Evolutionary conservation across 345 rosid genomes (phyloP).

Genomic region (Acer saccharum): DNA sequence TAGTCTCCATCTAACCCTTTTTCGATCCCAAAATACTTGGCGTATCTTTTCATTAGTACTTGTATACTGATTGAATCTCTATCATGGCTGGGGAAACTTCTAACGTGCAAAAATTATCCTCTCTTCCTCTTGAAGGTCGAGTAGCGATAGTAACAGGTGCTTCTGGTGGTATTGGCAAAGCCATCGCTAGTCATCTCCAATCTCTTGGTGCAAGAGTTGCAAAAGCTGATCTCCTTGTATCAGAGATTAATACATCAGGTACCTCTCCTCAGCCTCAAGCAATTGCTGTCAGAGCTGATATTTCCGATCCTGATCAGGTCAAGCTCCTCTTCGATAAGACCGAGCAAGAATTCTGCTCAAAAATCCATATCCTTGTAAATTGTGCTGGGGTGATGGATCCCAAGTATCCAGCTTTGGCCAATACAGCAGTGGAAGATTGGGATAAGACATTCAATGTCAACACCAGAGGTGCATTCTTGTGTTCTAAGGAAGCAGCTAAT

Average conservation of each 20-base stretch:
- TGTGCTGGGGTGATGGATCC: slow-evolving; percentile 59
- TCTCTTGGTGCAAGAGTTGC: slow-evolving; percentile 63
- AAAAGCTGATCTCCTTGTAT: slow-evolving; percentile 49
- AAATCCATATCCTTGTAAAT: slow-evolving; percentile 53
- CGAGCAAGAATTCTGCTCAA: slow-evolving; percentile 51
- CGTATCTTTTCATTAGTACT: background rate
- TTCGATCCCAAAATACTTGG: background rate
- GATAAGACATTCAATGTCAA: slow-evolving; percentile 57
- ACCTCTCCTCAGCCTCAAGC: slow-evolving; percentile 33
- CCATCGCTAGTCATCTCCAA: slow-evolving; percentile 56
- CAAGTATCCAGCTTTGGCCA: slow-evolving; percentile 50
- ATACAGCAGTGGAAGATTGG: slow-evolving; percentile 60
- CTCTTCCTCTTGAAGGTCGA: slow-evolving; percentile 49
- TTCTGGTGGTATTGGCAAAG: slow-evolving; percentile 69
- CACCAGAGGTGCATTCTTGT: slow-evolving; percentile 56
- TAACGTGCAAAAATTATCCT: slow-evolving; percentile 18
- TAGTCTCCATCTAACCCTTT: background rate
- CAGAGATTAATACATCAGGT: slow-evolving; percentile 44
- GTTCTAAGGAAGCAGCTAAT: slow-evolving; percentile 44
- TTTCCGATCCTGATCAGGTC: slow-evolving; percentile 66
- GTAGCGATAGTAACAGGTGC: slow-evolving; percentile 75
- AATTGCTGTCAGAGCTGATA: slow-evolving; percentile 49
- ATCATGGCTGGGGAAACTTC: slow-evolving; percentile 27
- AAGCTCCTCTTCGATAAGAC: slow-evolving; percentile 58
- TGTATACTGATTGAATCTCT: background rate